A percentile compares a stretch with the other conserved stretches of the same genome.
Conservation (phyloP, 805 yeast species). For the Yarrowia sp. region DNA sequence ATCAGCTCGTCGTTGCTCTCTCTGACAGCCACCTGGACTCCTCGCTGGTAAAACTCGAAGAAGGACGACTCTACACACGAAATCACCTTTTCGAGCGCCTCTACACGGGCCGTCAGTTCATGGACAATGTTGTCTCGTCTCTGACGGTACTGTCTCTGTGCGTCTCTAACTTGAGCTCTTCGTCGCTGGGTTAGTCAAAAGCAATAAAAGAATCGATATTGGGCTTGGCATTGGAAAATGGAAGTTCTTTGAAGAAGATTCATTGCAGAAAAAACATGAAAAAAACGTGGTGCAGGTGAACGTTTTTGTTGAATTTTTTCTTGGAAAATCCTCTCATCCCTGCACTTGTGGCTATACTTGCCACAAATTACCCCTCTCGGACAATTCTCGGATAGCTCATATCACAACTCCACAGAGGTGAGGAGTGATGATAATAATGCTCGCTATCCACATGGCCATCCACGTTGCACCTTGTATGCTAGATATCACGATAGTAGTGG, state of each 20-base stretch:
- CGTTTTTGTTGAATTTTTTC: too few species aligned
- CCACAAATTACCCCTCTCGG: slow-evolving; percentile 15
- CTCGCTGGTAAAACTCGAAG: slow-evolving; percentile 41
- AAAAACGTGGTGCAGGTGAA: too few species aligned
- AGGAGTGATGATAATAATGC: neutral
- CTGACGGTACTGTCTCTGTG: slow-evolving; percentile 43
- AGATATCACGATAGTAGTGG: neutral
- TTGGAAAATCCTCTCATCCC: too few species aligned
- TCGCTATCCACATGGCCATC: neutral
- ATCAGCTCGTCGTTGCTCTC: slow-evolving; percentile 40
- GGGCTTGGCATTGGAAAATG: too few species aligned
- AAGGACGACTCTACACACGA: slow-evolving; percentile 39
- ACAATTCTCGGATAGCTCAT: neutral
- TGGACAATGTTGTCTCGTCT: slow-evolving; percentile 41
- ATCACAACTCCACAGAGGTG: neutral
- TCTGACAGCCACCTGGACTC: slow-evolving; percentile 40
- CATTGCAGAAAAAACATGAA: too few species aligned
- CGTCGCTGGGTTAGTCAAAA: slow-evolving; percentile 40
- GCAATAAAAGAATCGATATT: too few species aligned
- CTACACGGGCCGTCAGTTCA: slow-evolving; percentile 38
- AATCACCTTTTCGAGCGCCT: slow-evolving; percentile 34
- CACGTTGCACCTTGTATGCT: slow-evolving; percentile 10
- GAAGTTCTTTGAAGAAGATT: too few species aligned
- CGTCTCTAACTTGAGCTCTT: slow-evolving; percentile 42
- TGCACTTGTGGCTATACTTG: neutral